Conservation (phyloP, 345 rosid species). For the Syzygium grande region DNA sequence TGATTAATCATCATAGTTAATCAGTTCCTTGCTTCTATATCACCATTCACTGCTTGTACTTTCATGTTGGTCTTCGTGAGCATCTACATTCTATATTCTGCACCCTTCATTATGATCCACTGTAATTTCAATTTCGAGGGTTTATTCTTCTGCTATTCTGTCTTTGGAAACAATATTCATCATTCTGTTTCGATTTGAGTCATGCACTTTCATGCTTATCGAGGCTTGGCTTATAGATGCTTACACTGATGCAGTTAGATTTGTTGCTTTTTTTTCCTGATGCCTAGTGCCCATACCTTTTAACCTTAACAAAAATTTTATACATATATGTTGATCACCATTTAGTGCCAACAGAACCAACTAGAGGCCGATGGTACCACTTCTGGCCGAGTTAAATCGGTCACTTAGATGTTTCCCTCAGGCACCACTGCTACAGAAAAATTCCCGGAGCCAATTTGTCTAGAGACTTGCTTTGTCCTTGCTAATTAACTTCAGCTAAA, state of each 20-base stretch:
- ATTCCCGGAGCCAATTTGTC: not conserved
- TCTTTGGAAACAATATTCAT: not conserved
- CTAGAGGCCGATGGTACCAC: not conserved
- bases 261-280: not conserved
- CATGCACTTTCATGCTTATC: not conserved
- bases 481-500: not conserved
- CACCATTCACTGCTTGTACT: not conserved
- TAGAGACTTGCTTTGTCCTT: not conserved
- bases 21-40: not conserved
- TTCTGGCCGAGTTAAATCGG: not conserved
- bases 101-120: not conserved
- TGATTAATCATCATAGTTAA: not conserved
- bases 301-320: not conserved
- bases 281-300: not conserved
- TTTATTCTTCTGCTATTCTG: not conserved
- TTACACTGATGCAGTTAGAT: not conserved
- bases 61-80: not conserved
- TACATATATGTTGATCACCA: not conserved
- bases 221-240: not conserved
- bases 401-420: not conserved
- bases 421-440: not conserved
- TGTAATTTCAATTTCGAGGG: not conserved
- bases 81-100: not conserved
- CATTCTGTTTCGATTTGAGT: not conserved
- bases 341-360: not conserved